A percentile compares a stretch with the other conserved stretches of the same genome.
phyloP scores from a whole-genome alignment of 108 stramenopile species.

The Cyclotella choctawhatcheeana region DNA sequence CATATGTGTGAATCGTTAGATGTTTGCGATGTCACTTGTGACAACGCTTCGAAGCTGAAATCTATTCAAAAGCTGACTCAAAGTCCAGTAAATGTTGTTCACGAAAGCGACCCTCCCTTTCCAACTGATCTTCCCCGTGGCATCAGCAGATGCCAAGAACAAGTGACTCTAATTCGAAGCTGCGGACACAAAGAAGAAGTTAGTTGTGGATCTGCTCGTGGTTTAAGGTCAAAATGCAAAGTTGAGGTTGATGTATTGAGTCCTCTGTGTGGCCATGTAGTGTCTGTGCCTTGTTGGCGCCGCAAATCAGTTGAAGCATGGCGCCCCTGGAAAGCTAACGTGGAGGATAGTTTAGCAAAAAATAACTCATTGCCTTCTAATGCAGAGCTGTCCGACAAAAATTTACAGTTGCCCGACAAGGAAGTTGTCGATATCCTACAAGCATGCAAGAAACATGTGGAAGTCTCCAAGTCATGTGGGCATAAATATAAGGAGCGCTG shows the following conservation, averaged over 20 bases:
- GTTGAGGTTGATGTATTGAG: slow-evolving; percentile 8
- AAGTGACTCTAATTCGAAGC: slow-evolving; percentile 25
- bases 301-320: slow-evolving; percentile 13
- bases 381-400: slow-evolving; percentile 9
- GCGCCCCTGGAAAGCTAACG: slow-evolving; percentile 24
- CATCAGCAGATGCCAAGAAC: slow-evolving; percentile 21
- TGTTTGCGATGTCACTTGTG: slow-evolving; percentile 22
- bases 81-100: slow-evolving; percentile 4
- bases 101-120: slow-evolving; percentile 21
- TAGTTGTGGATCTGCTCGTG: slow-evolving; percentile 17
- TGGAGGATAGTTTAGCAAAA: not conserved
- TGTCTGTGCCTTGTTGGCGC: slow-evolving; percentile 24
- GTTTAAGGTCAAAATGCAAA: slow-evolving; percentile 15
- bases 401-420: slow-evolving; percentile 19
- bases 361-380: slow-evolving; percentile 1
- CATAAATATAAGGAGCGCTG: slow-evolving; percentile 22
- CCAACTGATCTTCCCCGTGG: slow-evolving; percentile 15
- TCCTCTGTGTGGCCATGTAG: slow-evolving; percentile 31
- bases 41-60: slow-evolving; percentile 3
- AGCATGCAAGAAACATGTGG: slow-evolving; percentile 8
- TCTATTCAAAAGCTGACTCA: not conserved
- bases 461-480: slow-evolving; percentile 20
- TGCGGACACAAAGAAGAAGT: slow-evolving; percentile 45
- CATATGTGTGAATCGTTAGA: not conserved
- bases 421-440: slow-evolving; percentile 14